Percentiles rank a stretch among this genome's conserved stretches.
phyloP scores from a whole-genome alignment of 2,329 filamentous ascomycete genomes.

The Drechslerella dactyloides region DNA sequence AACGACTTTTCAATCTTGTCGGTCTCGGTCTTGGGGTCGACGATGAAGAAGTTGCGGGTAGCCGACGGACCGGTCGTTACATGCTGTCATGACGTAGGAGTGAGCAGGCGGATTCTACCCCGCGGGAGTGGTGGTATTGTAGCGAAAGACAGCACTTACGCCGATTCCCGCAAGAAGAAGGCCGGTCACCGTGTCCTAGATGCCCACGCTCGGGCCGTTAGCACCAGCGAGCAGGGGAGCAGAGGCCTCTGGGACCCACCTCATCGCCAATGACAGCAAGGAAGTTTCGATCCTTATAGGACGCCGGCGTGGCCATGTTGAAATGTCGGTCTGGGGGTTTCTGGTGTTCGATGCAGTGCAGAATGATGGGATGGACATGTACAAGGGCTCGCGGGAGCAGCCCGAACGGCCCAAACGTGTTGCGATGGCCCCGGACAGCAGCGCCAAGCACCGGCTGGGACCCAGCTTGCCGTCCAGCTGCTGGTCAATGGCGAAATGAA shows the following conservation, averaged over 20 bases:
- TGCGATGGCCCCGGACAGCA: slow-evolving; percentile 8
- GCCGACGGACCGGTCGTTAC: slow-evolving; percentile 86
- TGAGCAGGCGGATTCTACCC: neutral
- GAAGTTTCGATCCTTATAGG: slow-evolving; percentile 85
- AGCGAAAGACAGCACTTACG: slow-evolving; percentile 63
- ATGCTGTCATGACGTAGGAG: slow-evolving; percentile 66
- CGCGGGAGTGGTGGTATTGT: neutral
- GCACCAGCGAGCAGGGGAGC: neutral
- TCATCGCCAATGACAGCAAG: slow-evolving; percentile 98
- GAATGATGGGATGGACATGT: slow-evolving; percentile 6
- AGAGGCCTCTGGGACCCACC: slow-evolving; percentile 62
- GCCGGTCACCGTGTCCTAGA: slow-evolving; percentile 91
- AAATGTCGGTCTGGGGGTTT: slow-evolving; percentile 21
- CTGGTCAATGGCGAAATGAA: no score
- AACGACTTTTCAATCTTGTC: slow-evolving; percentile 88
- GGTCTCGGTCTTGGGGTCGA: slow-evolving; percentile 90
- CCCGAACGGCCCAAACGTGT: neutral
- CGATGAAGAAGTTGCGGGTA: slow-evolving; percentile 97
- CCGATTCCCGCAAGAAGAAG: slow-evolving; percentile 94
- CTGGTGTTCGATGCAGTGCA: neutral
- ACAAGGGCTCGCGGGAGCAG: neutral
- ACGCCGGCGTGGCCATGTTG: slow-evolving; percentile 45
- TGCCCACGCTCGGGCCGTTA: slow-evolving; percentile 46
- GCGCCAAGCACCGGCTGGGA: slow-evolving; percentile 23
- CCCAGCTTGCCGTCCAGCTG: no score